Conservation (phyloP, 495 filamentous ascomycete genomes). For the Penicillium desertorum region DNA sequence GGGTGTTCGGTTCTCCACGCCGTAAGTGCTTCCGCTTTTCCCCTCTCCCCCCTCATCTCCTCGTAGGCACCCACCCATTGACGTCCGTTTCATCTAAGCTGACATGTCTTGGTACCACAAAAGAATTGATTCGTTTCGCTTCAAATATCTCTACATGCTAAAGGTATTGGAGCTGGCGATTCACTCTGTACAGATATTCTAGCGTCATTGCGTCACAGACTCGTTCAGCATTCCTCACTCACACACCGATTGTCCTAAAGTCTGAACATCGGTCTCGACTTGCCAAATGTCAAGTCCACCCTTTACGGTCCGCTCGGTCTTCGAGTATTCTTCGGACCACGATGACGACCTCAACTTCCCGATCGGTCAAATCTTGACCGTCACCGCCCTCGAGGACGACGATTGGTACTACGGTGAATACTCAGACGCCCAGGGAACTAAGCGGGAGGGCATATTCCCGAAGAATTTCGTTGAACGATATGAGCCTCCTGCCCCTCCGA, state of each 20-base stretch:
- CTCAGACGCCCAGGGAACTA: conserved; percentile 66
- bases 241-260: conserved; percentile 23
- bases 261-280: conserved; percentile 27
- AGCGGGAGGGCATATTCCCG: conserved; percentile 89
- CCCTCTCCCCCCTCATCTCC: conserved; percentile 25
- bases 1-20: conserved; percentile 14
- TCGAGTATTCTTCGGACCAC: conserved; percentile 86
- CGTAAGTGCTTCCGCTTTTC: conserved; percentile 20
- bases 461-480: conserved; percentile 96
- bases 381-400: conserved; percentile 85
- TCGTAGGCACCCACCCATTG: conserved; percentile 28
- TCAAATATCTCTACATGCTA: conserved; percentile 21
- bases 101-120: conserved; percentile 16
- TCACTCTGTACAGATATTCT: conserved; percentile 24
- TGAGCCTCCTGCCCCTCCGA: conserved; percentile 85
- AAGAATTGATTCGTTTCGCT: conserved; percentile 11
- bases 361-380: conserved; percentile 85
- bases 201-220: conserved; percentile 20
- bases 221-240: conserved; percentile 22
- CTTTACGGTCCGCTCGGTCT: conserved; percentile 94
- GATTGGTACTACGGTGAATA: conserved; percentile 98
- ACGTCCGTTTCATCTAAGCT: conserved; percentile 25
- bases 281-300: conserved; percentile 70
- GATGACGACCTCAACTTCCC: conserved; percentile 91
- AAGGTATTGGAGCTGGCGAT: conserved; percentile 20